Conservation (phyloP, 2,329 filamentous ascomycete genomes). For the Ramularia collo-cygni region DNA sequence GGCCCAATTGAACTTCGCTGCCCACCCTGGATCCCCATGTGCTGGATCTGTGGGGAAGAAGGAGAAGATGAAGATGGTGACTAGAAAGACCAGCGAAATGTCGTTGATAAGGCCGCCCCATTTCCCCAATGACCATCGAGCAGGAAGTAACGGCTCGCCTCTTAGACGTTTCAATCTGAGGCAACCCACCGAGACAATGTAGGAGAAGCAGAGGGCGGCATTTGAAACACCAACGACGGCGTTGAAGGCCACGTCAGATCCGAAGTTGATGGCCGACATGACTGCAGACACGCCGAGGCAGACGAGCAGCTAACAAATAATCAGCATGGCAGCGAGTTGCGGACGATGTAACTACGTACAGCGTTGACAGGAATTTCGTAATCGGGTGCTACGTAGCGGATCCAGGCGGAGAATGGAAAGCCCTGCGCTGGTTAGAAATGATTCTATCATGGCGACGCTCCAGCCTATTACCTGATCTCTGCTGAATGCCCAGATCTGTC, state of each 20-base stretch:
- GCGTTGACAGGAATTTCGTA: slow-evolving; percentile 30
- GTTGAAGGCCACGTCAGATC: slow-evolving; percentile 35
- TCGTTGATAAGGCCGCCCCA: slow-evolving; percentile 30
- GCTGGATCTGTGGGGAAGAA: slow-evolving; percentile 27
- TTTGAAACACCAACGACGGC: slow-evolving; percentile 36
- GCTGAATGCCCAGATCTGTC: slow-evolving; percentile 30
- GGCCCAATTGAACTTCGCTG: slow-evolving; percentile 27
- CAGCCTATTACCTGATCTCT: slow-evolving; percentile 28
- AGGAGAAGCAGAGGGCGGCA: slow-evolving; percentile 28
- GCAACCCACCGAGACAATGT: slow-evolving; percentile 29
- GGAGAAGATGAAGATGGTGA: slow-evolving; percentile 28
- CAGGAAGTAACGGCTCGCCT: slow-evolving; percentile 26
- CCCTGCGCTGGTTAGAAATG: slow-evolving; percentile 18
- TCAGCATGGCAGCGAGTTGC: slow-evolving; percentile 2
- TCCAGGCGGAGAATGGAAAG: slow-evolving; percentile 30
- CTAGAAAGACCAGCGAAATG: slow-evolving; percentile 26
- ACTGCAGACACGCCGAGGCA: slow-evolving; percentile 27
- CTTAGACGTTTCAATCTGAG: slow-evolving; percentile 27
- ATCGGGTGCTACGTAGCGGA: slow-evolving; percentile 24
- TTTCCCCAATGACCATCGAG: slow-evolving; percentile 28
- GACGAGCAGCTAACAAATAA: slow-evolving; percentile 19
- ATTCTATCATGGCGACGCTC: no score
- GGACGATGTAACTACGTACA: slow-evolving; percentile 10
- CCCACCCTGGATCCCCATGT: slow-evolving; percentile 18
- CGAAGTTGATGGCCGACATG: slow-evolving; percentile 38